Conservation (phyloP, 2,329 filamentous ascomycete genomes). For the Xylaria sp. region DNA sequence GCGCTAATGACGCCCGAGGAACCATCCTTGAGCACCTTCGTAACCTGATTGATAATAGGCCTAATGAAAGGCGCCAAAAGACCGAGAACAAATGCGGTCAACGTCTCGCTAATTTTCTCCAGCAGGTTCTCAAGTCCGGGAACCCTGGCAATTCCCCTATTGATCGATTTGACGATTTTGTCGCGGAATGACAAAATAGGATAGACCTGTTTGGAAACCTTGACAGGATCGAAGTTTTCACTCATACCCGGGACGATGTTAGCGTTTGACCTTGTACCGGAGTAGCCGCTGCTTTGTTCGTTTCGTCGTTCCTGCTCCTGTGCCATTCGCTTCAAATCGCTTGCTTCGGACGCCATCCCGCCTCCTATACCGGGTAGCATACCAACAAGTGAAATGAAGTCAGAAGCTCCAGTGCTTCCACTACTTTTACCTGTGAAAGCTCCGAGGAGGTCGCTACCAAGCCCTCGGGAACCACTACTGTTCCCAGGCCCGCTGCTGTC, state of each 20-base stretch:
- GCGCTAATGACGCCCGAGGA: slow-evolving; percentile 77
- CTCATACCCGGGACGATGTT: slow-evolving; percentile 80
- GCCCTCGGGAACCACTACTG: slow-evolving; percentile 54
- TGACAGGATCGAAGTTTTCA: slow-evolving; percentile 79
- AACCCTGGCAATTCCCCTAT: slow-evolving; percentile 86
- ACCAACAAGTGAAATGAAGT: slow-evolving; percentile 78
- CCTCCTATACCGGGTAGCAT: slow-evolving; percentile 78
- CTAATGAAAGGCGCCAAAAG: slow-evolving; percentile 91
- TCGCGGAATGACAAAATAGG: slow-evolving; percentile 95
- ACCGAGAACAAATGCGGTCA: slow-evolving; percentile 92
- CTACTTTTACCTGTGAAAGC: slow-evolving; percentile 8
- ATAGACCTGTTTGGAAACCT: slow-evolving; percentile 85
- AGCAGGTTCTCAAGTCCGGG: slow-evolving; percentile 90
- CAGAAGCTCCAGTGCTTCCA: slow-evolving; percentile 52
- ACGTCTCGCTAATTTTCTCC: slow-evolving; percentile 91
- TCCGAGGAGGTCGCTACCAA: slow-evolving; percentile 53
- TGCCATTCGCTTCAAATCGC: slow-evolving; percentile 70
- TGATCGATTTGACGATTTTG: slow-evolving; percentile 90
- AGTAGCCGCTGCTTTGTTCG: slow-evolving; percentile 45
- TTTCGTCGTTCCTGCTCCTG: slow-evolving; percentile 68
- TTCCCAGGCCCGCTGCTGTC: slow-evolving; percentile 53
- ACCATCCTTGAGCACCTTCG: slow-evolving; percentile 84
- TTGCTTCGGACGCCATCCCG: slow-evolving; percentile 74
- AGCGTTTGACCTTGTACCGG: slow-evolving; percentile 57
- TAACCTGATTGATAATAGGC: slow-evolving; percentile 89